Percentiles rank a stretch among this genome's conserved stretches.
Conservation (phyloP, 2,329 filamentous ascomycete genomes). For the Xylariaceae sp. region DNA sequence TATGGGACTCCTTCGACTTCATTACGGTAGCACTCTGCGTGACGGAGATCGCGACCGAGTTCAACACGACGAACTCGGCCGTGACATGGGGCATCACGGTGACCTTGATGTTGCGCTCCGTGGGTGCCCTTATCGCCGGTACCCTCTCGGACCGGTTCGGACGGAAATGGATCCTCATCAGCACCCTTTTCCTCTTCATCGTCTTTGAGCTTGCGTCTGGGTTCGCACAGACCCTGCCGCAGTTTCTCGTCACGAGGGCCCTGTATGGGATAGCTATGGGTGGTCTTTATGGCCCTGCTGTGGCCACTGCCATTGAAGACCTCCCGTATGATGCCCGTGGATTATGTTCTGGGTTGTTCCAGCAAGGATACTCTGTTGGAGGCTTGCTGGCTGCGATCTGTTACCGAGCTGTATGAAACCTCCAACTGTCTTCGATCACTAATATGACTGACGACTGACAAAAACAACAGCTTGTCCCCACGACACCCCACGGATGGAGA, state of each 20-base stretch:
- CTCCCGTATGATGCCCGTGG: constrained; percentile 20
- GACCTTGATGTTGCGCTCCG: constrained; percentile 19
- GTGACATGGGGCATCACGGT: constrained; percentile 20
- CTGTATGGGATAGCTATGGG: constrained; percentile 23
- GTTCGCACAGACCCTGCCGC: constrained; percentile 15
- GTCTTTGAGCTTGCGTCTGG: constrained; percentile 19
- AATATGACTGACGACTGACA: constrained; percentile 1
- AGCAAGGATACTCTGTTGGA: constrained; percentile 14
- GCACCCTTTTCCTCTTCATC: constrained; percentile 17
- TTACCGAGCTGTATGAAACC: constrained; percentile 18
- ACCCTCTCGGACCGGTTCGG: constrained; percentile 18
- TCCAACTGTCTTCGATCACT: too few species aligned
- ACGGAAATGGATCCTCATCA: constrained; percentile 18
- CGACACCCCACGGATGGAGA: constrained; percentile 17
- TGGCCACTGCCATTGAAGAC: constrained; percentile 20
- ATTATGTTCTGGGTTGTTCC: constrained; percentile 16
- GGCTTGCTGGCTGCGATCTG: constrained; percentile 17
- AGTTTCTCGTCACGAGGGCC: constrained; percentile 18
- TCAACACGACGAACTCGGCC: constrained; percentile 16
- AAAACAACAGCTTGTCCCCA: constrained; percentile 16
- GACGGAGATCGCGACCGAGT: constrained; percentile 19
- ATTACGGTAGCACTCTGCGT: constrained; percentile 18
- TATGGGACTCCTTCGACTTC: constrained; percentile 21
- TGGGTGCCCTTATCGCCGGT: constrained; percentile 18
- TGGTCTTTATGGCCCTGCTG: constrained; percentile 19